Evolutionary conservation across 2,329 filamentous ascomycete genomes (phyloP).

Genomic region (Colletotrichum tanaceti): DNA sequence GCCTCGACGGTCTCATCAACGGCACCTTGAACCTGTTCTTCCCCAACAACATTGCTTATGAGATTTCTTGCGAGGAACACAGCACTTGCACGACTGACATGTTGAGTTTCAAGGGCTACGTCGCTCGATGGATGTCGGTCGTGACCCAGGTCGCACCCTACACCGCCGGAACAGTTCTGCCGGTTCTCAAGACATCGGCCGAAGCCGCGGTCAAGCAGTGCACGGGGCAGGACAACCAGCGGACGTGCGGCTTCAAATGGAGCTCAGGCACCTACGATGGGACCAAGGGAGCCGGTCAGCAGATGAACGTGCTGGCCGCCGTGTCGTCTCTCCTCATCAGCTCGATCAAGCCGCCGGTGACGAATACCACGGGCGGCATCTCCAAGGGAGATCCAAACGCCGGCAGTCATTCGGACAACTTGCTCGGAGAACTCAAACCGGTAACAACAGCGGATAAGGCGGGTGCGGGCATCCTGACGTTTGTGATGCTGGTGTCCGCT

Average conservation of each 20-base stretch:
- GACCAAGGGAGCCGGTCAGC: conserved; percentile 67
- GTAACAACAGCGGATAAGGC: conserved; percentile 59
- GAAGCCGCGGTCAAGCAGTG: conserved; percentile 66
- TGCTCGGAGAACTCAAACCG: conserved; percentile 47
- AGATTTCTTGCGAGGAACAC: conserved; percentile 69
- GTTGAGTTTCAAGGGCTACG: conserved; percentile 71
- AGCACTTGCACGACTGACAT: conserved; percentile 72
- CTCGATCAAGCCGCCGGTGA: conserved; percentile 55
- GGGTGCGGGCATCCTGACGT: conserved; percentile 61
- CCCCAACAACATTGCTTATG: conserved; percentile 66
- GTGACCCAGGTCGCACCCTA: conserved; percentile 66
- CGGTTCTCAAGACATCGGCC: conserved; percentile 64
- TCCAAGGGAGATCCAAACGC: conserved; percentile 58
- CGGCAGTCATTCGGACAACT: conserved; percentile 52
- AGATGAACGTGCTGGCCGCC: conserved; percentile 69
- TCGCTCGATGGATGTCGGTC: conserved; percentile 67
- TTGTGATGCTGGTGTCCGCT: conserved; percentile 55
- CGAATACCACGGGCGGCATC: conserved; percentile 63
- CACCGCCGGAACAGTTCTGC: conserved; percentile 61
- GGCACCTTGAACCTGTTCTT: conserved; percentile 62
- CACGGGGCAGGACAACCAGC: conserved; percentile 59
- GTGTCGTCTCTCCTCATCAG: conserved; percentile 64
- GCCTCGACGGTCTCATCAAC: conserved; percentile 56
- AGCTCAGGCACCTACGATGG: conserved; percentile 62
- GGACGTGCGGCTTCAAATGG: conserved; percentile 68